Percentiles rank a stretch among this genome's conserved stretches.
Evolutionary conservation across 441 rosid genomes (phyloP).

Genomic region (Populus hybrid): DNA sequence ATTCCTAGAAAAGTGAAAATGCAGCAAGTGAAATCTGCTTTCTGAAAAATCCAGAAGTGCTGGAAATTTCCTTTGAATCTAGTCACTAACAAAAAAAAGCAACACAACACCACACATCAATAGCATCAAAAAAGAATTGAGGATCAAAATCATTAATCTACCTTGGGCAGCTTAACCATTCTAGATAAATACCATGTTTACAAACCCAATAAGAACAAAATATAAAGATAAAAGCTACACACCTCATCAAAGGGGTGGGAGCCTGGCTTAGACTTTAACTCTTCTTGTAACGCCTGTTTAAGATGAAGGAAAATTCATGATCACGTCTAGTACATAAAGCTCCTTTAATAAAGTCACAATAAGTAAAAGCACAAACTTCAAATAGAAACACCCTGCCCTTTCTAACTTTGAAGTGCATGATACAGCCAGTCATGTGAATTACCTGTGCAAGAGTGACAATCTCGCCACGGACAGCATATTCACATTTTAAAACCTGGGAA

Average conservation of each 20-base stretch:
- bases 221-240: not conserved
- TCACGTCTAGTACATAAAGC: not conserved
- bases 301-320: not conserved
- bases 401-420: not conserved
- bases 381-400: not conserved
- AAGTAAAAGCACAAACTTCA: not conserved
- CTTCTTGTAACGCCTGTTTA: slow-evolving; percentile 69
- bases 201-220: not conserved
- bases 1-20: not conserved
- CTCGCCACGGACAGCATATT: slow-evolving; percentile 98
- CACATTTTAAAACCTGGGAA: slow-evolving; percentile 73
- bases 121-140: not conserved
- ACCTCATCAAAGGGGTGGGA: slow-evolving; percentile 88
- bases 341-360: not conserved
- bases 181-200: not conserved
- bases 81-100: not conserved
- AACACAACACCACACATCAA: not conserved
- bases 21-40: not conserved
- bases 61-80: not conserved
- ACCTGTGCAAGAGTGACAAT: slow-evolving; percentile 94
- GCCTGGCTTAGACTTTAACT: slow-evolving; percentile 61
- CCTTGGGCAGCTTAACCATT: not conserved
- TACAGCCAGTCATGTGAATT: not conserved
- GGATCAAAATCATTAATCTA: not conserved
- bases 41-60: not conserved